Evolutionary conservation across 352 stramenopile genomes (phyloP).

Genomic region (Phytophthora ramorum): DNA sequence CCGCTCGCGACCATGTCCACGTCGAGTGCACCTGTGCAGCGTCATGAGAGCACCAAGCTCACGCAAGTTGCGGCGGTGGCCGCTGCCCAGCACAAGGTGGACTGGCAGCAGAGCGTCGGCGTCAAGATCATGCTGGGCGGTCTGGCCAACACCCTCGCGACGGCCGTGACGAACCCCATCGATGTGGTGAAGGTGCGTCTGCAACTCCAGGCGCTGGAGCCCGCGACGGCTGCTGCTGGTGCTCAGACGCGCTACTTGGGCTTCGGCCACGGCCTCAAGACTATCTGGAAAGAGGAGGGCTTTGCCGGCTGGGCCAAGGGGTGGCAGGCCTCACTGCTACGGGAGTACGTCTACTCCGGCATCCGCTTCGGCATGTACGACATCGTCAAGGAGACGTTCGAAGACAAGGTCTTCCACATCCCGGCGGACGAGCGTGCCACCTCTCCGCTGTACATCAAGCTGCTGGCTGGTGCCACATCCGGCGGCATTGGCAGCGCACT

Average conservation of each 20-base stretch:
- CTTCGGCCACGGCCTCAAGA: slow-evolving; percentile 53
- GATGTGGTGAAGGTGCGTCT: slow-evolving; percentile 70
- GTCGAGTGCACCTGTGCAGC: slow-evolving; percentile 17
- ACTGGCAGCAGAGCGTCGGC: slow-evolving; percentile 51
- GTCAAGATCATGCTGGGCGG: slow-evolving; percentile 67
- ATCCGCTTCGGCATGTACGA: slow-evolving; percentile 82
- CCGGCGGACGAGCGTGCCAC: slow-evolving; percentile 40
- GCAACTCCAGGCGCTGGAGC: slow-evolving; percentile 56
- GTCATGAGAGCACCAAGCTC: slow-evolving; percentile 25
- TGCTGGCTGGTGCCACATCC: slow-evolving; percentile 60
- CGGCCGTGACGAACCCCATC: slow-evolving; percentile 61
- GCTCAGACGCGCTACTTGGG: slow-evolving; percentile 52
- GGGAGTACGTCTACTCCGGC: slow-evolving; percentile 72
- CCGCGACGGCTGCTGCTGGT: slow-evolving; percentile 36
- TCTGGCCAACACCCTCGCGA: slow-evolving; percentile 55
- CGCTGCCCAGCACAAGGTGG: slow-evolving; percentile 33
- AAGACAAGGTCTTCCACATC: slow-evolving; percentile 54
- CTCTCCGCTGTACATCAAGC: slow-evolving; percentile 66
- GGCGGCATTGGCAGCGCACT: slow-evolving; percentile 65
- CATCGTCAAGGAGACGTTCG: slow-evolving; percentile 70
- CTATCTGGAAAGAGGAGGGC: slow-evolving; percentile 65
- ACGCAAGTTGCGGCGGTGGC: slow-evolving; percentile 21
- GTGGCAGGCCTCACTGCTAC: slow-evolving; percentile 60
- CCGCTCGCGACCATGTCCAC: slow-evolving; percentile 17
- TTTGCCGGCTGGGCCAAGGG: slow-evolving; percentile 60